Evolutionary conservation across 768 basidiomycete species (phyloP).

Genomic region (Chiua virens): DNA sequence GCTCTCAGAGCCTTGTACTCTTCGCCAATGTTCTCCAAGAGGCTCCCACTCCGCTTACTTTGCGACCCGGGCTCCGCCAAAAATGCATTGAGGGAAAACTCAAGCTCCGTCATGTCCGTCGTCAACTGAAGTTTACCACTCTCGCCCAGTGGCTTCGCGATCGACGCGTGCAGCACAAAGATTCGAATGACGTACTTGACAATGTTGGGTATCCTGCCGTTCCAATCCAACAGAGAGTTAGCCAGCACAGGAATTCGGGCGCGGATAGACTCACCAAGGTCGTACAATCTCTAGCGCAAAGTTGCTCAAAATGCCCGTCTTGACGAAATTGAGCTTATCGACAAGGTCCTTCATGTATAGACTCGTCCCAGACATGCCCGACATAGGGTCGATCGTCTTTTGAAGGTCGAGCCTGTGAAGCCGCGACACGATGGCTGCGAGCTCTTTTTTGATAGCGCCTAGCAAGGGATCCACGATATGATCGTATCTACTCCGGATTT

Average conservation of each 20-base stretch:
- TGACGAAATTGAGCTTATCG: conserved; percentile 79
- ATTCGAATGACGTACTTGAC: conserved; percentile 79
- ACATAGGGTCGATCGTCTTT: conserved; percentile 64
- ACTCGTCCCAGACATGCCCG: conserved; percentile 54
- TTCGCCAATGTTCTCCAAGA: conserved; percentile 71
- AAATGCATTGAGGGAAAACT: conserved; percentile 87
- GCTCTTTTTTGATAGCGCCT: conserved; percentile 74
- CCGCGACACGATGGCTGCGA: conserved; percentile 73
- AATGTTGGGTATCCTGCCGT: conserved; percentile 57
- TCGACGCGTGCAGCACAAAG: conserved; percentile 93
- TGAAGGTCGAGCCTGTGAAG: conserved; percentile 86
- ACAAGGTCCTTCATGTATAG: conserved; percentile 84
- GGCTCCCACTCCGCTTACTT: conserved; percentile 59
- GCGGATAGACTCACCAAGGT: conserved; percentile 55
- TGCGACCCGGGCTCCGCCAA: conserved; percentile 52
- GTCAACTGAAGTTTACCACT: conserved; percentile 92
- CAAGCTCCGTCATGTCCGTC: conserved; percentile 94
- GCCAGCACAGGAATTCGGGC: not conserved
- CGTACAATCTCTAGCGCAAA: conserved; percentile 73
- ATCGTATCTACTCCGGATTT: conserved; percentile 43
- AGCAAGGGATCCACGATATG: conserved; percentile 62
- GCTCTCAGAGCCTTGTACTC: conserved; percentile 86
- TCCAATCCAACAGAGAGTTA: not conserved
- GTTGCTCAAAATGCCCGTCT: conserved; percentile 71
- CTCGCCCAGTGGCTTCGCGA: conserved; percentile 89